Evolutionary conservation across 1,139 yeast genomes (phyloP).

Genomic region (Nematodospora anomalae): DNA sequence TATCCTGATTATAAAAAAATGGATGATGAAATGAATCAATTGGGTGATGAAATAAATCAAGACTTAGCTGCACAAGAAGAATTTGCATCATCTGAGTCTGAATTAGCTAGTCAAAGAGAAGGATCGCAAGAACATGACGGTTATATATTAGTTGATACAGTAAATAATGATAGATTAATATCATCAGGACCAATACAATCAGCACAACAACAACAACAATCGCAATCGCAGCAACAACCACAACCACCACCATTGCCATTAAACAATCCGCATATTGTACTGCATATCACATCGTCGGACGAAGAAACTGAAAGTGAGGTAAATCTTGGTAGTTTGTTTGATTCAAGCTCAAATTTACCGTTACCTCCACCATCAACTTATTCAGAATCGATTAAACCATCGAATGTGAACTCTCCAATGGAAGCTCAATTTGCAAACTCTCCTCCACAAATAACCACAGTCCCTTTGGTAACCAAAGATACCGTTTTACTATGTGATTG

Average conservation of each 20-base stretch:
- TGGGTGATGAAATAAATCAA: conserved; percentile 17
- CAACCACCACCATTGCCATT: conserved; percentile 10
- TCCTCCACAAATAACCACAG: conserved; percentile 7
- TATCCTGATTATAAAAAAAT: conserved; percentile 22
- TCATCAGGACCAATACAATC: conserved; percentile 3
- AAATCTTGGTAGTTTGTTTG: conserved; percentile 28
- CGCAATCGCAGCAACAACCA: conserved; percentile 2
- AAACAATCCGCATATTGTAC: conserved; percentile 6
- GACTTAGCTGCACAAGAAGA: conserved; percentile 9
- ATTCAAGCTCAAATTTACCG: conserved; percentile 26
- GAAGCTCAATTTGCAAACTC: conserved; percentile 13
- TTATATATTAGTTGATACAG: conserved; percentile 22
- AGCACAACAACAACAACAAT: conserved; percentile 2
- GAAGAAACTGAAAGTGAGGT: conserved; percentile 22
- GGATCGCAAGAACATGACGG: conserved; percentile 20
- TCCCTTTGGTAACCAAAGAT: conserved; percentile 26
- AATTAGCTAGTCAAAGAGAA: conserved; percentile 11
- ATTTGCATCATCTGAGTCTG: conserved; percentile 4
- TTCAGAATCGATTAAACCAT: conserved; percentile 23
- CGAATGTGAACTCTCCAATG: conserved; percentile 25
- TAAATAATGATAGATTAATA: conserved; percentile 4
- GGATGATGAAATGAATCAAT: conserved; percentile 21
- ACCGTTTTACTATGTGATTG: conserved; percentile 74
- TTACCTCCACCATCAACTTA: conserved; percentile 19
- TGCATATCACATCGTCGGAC: conserved; percentile 16